Conservation (phyloP, 495 filamentous ascomycete genomes). For the Penicillium soppii region DNA sequence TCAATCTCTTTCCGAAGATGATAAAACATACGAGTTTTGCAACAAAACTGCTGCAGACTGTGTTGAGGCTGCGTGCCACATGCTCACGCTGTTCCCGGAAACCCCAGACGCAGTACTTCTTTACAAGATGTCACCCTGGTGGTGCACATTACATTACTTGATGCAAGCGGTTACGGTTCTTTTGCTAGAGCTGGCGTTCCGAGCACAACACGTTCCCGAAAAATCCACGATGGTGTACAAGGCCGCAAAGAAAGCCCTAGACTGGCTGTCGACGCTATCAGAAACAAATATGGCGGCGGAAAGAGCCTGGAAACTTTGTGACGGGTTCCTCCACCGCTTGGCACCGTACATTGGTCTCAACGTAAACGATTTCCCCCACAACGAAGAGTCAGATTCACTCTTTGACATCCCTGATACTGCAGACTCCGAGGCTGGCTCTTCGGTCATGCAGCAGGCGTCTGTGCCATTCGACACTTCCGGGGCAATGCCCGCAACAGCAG, state of each 20-base stretch:
- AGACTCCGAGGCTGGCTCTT: too few species aligned
- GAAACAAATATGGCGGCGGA: constrained; percentile 45
- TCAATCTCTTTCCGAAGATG: constrained; percentile 26
- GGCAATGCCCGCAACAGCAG: constrained; percentile 6
- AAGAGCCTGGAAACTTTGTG: constrained; percentile 52
- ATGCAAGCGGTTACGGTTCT: constrained; percentile 61
- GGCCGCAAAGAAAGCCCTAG: constrained; percentile 53
- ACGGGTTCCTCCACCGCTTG: constrained; percentile 45
- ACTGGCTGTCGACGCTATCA: constrained; percentile 52
- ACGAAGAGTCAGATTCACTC: constrained; percentile 23
- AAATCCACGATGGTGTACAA: constrained; percentile 50
- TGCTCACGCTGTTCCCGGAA: constrained; percentile 55
- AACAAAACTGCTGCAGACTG: constrained; percentile 53
- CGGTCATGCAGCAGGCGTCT: too few species aligned
- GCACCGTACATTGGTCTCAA: constrained; percentile 36
- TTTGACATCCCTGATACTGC: constrained; percentile 13
- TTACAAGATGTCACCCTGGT: constrained; percentile 58
- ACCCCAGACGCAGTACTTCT: constrained; percentile 36
- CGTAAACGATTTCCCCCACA: constrained; percentile 24
- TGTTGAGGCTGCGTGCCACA: constrained; percentile 56
- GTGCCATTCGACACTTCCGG: constrained; percentile 21
- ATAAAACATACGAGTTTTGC: constrained; percentile 48
- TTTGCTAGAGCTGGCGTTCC: constrained; percentile 56
- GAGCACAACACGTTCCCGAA: constrained; percentile 53
- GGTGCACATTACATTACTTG: constrained; percentile 61